A percentile compares a stretch with the other conserved stretches of the same genome.
Evolutionary conservation across 257 asterid species (phyloP).

Genomic region (Solanum virginianum): DNA sequence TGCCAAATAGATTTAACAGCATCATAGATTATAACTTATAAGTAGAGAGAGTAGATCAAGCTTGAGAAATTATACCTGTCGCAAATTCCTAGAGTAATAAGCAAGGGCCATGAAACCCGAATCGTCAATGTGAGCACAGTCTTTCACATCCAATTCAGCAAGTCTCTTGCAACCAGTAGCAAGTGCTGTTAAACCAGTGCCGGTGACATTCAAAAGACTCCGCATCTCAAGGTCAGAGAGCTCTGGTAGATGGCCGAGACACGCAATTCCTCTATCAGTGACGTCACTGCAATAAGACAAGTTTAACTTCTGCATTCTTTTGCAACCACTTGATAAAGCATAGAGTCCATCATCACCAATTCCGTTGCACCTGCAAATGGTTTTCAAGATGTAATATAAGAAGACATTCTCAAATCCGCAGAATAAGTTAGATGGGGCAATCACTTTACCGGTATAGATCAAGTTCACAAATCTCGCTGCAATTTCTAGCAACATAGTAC

Average conservation of each 20-base stretch:
- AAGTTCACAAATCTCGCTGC: constrained; percentile 39
- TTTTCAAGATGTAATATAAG: neutral
- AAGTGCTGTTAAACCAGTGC: constrained; percentile 45
- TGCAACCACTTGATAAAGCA: constrained; percentile 49
- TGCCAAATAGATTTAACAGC: neutral
- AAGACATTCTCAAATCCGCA: neutral
- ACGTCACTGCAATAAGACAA: constrained; percentile 47
- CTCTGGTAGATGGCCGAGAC: constrained; percentile 26
- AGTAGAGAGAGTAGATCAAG: neutral
- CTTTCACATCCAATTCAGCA: constrained; percentile 50
- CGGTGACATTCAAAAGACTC: constrained; percentile 31
- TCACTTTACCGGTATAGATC: constrained; percentile 55
- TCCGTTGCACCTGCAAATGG: constrained; percentile 38
- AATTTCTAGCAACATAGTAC: constrained; percentile 40
- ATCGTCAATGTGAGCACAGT: constrained; percentile 39
- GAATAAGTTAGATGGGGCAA: neutral
- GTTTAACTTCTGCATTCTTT: constrained; percentile 38
- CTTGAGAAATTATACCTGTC: constrained; percentile 31
- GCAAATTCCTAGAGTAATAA: constrained; percentile 50
- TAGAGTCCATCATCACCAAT: constrained; percentile 53
- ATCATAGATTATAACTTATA: neutral
- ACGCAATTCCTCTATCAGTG: constrained; percentile 44
- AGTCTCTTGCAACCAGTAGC: constrained; percentile 59
- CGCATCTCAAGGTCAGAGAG: constrained; percentile 47
- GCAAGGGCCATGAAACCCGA: constrained; percentile 65